These are phyloP conservation scores for Calonectria fujianensis DNA, from an alignment of 2,329 filamentous ascomycete genomes.

Conservation along the genomic window DNA sequence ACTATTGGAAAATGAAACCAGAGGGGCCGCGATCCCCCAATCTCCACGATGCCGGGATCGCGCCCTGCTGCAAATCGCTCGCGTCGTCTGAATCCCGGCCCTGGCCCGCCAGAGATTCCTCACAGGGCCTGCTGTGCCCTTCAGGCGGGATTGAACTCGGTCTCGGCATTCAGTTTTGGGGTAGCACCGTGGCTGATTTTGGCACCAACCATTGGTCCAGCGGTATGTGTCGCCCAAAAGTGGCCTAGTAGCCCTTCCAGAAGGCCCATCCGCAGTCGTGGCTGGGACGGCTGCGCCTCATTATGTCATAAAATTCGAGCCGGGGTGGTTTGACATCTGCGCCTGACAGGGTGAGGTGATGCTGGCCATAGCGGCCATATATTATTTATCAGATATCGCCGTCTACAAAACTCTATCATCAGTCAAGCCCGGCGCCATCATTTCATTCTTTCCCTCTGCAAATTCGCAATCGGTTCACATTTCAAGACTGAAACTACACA, in stretches of 20 bases:
- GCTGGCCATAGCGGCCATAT: neutral
- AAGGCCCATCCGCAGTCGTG: slow-evolving; percentile 3
- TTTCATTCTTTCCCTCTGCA: neutral
- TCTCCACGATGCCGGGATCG: neutral
- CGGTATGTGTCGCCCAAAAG: neutral
- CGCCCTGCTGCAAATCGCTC: slow-evolving; percentile 11
- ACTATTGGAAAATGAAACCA: neutral
- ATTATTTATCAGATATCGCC: neutral
- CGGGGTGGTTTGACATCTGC: neutral
- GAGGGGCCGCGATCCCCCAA: neutral
- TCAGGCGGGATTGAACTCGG: neutral
- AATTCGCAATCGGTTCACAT: neutral
- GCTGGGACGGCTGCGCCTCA: neutral
- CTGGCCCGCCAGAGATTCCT: too few relatives aligned
- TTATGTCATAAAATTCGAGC: neutral
- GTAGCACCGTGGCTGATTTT: too few relatives aligned
- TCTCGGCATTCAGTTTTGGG: neutral
- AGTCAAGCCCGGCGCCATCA: neutral
- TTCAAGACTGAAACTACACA: neutral
- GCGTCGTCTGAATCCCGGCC: neutral
- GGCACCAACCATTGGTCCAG: neutral
- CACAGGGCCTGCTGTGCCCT: neutral
- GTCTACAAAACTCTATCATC: neutral
- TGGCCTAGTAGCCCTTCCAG: neutral
- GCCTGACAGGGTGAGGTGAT: slow-evolving; percentile 4